Percentiles rank a stretch among this genome's conserved stretches.
Evolutionary conservation across 257 asterid species (phyloP).

Genomic region (Fraxinus cuspidata): DNA sequence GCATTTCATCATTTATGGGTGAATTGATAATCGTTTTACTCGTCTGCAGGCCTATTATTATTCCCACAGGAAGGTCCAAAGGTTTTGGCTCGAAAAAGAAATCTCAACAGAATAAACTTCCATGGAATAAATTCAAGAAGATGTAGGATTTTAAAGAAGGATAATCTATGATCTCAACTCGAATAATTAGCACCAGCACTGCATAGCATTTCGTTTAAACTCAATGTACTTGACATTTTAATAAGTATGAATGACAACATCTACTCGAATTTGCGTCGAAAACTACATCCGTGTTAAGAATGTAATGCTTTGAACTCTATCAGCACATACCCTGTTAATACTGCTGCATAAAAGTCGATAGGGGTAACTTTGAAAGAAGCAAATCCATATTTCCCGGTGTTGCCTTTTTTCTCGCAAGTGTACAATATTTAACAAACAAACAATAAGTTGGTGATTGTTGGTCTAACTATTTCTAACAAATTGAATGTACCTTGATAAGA

Average conservation of each 20-base stretch:
- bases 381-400: background rate
- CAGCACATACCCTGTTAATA: background rate
- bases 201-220: no score
- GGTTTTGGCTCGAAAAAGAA: conserved; percentile 20
- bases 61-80: conserved; percentile 33
- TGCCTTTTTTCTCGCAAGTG: no score
- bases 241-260: no score
- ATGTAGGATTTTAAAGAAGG: background rate
- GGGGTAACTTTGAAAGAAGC: background rate
- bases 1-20: conserved; percentile 11
- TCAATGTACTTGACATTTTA: background rate
- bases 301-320: background rate
- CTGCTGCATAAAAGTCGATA: background rate
- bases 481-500: no score
- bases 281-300: background rate
- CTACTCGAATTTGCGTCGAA: no score
- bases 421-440: no score
- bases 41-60: conserved; percentile 38
- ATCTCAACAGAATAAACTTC: conserved; percentile 23
- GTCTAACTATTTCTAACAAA: no score
- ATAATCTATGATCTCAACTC: background rate
- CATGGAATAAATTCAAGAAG: conserved; percentile 19
- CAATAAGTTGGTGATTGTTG: no score
- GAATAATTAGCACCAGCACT: conserved; percentile 11
- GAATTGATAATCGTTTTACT: conserved; percentile 23